phyloP scores from a whole-genome alignment of 1,284 basidiomycete species.

The Moesziomyces sp. region DNA sequence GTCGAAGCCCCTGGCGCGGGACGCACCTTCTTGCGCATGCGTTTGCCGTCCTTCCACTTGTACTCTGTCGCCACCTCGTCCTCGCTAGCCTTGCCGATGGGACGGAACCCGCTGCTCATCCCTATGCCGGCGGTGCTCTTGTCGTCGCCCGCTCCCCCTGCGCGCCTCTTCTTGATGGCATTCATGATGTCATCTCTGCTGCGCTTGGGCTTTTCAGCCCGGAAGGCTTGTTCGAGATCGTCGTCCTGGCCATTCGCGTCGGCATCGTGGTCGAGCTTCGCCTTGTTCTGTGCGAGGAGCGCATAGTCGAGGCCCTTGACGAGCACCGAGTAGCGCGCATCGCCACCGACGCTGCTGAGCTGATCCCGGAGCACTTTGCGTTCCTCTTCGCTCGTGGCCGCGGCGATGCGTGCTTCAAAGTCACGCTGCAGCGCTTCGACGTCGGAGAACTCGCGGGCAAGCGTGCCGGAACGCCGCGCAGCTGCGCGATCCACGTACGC shows the following conservation, averaged over 20 bases:
- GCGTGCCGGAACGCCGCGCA: constrained; percentile 25
- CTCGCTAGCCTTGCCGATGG: constrained; percentile 72
- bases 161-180: constrained; percentile 77
- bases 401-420: constrained; percentile 74
- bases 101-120: constrained; percentile 77
- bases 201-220: constrained; percentile 65
- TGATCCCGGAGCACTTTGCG: constrained; percentile 75
- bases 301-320: constrained; percentile 91
- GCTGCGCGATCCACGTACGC: constrained; percentile 47
- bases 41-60: constrained; percentile 66
- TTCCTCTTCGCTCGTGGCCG: constrained; percentile 74
- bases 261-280: constrained; percentile 69
- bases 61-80: constrained; percentile 71
- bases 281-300: constrained; percentile 83
- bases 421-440: constrained; percentile 82
- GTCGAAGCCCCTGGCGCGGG: neutral
- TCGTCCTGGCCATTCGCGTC: constrained; percentile 76
- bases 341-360: constrained; percentile 85
- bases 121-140: constrained; percentile 73
- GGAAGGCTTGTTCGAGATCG: constrained; percentile 79
- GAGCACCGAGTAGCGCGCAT: constrained; percentile 82
- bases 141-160: constrained; percentile 64
- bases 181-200: constrained; percentile 76
- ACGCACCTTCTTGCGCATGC: constrained; percentile 70
- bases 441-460: constrained; percentile 68